Percentiles rank a stretch among this genome's conserved stretches.
phyloP scores from a whole-genome alignment of 2,329 filamentous ascomycete genomes.

The Stagonosporopsis cucurbitacearum region DNA sequence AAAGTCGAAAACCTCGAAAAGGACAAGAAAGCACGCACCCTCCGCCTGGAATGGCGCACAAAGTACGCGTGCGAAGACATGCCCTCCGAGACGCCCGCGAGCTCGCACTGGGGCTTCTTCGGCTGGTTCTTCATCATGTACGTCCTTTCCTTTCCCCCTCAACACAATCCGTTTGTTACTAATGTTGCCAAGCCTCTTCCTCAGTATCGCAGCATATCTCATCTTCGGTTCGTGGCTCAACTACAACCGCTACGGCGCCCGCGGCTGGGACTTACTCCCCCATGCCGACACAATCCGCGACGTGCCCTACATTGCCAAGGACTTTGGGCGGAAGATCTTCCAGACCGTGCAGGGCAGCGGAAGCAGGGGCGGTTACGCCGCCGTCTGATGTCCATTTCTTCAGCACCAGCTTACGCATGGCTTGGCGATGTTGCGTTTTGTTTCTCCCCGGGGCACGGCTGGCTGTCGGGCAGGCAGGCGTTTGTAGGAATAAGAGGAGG shows the following conservation, averaged over 20 bases:
- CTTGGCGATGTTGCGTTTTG: neutral
- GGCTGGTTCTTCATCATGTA: slow-evolving; percentile 96
- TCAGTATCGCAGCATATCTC: slow-evolving; percentile 84
- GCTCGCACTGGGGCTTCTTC: slow-evolving; percentile 87
- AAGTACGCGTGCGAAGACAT: slow-evolving; percentile 75
- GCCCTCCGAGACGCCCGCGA: slow-evolving; percentile 53
- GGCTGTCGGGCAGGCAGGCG: neutral
- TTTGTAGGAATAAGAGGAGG: slow-evolving; percentile 1
- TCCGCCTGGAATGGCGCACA: slow-evolving; percentile 84
- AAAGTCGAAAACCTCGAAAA: slow-evolving; percentile 58
- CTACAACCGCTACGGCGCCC: slow-evolving; percentile 94
- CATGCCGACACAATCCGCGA: slow-evolving; percentile 93
- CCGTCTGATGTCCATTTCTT: slow-evolving; percentile 66
- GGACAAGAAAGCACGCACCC: slow-evolving; percentile 62
- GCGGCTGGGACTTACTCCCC: slow-evolving; percentile 93
- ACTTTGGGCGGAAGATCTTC: slow-evolving; percentile 80
- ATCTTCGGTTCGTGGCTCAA: slow-evolving; percentile 99
- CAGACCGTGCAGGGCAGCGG: slow-evolving; percentile 85
- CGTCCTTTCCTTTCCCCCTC: slow-evolving; percentile 45
- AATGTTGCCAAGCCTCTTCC: slow-evolving; percentile 70
- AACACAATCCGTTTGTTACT: slow-evolving; percentile 12
- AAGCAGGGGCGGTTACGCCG: slow-evolving; percentile 89
- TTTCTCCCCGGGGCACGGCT: too few species aligned
- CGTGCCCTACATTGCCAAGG: slow-evolving; percentile 88
- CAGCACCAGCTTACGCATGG: neutral